Base-by-base conservation (phyloP, 2,329 filamentous ascomycete species). In the Mariannaea elegans region DNA sequence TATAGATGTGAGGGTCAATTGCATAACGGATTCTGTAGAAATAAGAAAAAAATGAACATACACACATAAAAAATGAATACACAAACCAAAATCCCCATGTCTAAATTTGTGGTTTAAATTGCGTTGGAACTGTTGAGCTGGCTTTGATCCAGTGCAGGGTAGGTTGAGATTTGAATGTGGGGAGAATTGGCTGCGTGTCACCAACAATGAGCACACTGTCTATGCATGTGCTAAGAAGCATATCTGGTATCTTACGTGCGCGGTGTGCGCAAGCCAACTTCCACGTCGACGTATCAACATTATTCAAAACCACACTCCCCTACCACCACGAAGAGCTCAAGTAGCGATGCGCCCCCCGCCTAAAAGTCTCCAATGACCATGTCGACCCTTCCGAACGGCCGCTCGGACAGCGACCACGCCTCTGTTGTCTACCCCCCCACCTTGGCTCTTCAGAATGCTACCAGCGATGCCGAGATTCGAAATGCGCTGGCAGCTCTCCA, bases 391-490 rank as follows among this genome's bases (percentile, higher is more conserved):
- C 66, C 76, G 61, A 82, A 82, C 76, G 79, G 81, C 77, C 76
- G 75, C 68, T 72, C 70, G 59, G 62, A 68, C 63, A 70, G 61
- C 68, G 68, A 76, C 69, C 70, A 76, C 66, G 66, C 63, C 66
- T 66, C 64, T 60, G 64, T 71, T 60, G 68, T 65, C 66, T 59
- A 72, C 53, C 29, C 65, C 61, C 51, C 65, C 55, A 64, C 68
- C 41, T 64, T 64, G 45, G 63, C 76, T 71, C 82, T 95, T 72
- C 87, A 87, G 78, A 85, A 89, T 79, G 91, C 91, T 69, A 84
- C 86, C 67, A 92, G 88, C 69, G 84, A 94, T 66, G 84, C 90
- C 66, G 92, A 97, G 64, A 90, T 99, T 73, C 90, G 90, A 72
- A 85, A 89, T 61, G 88, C 90, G 53, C 87, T 99, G 65, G 84